A percentile compares a stretch with the other conserved stretches of the same genome.
Conservation (phyloP, 306 rosid genomes). For the Carpinus fangiana region DNA sequence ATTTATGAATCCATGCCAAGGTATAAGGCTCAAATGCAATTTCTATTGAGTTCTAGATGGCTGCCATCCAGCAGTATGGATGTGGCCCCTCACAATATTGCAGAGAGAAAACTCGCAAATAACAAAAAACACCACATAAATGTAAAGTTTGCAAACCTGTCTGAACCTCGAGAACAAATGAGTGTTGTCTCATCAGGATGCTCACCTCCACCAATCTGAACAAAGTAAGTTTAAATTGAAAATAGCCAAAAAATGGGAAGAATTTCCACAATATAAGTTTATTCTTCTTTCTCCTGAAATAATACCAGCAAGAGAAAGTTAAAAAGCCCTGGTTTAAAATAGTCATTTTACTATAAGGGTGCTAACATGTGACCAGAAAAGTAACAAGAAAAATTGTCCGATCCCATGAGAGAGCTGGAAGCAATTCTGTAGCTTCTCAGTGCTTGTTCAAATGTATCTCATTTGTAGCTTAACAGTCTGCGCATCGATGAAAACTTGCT, state of each 20-base stretch:
- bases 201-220: slow-evolving; percentile 96
- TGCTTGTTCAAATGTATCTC: not conserved
- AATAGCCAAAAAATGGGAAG: slow-evolving; percentile 13
- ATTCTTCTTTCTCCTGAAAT: slow-evolving; percentile 9
- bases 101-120: slow-evolving; percentile 14
- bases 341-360: not conserved
- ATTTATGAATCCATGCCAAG: slow-evolving; percentile 7
- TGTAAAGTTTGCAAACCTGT: slow-evolving; percentile 61
- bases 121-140: slow-evolving; percentile 19
- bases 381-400: not conserved
- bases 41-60: slow-evolving; percentile 14
- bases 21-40: slow-evolving; percentile 17
- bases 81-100: slow-evolving; percentile 13
- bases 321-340: not conserved
- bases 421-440: slow-evolving; percentile 13
- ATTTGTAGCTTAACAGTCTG: not conserved
- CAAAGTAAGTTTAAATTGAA: slow-evolving; percentile 37
- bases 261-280: slow-evolving; percentile 6
- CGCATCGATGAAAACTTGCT: not conserved
- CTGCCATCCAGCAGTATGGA: slow-evolving; percentile 45
- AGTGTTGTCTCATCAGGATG: slow-evolving; percentile 90
- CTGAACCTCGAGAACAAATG: slow-evolving; percentile 77
- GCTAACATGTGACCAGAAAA: not conserved
- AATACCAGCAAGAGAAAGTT: not conserved
- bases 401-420: slow-evolving; percentile 21